These are phyloP conservation scores for Prillingera fragicola DNA, from an alignment of 1,284 basidiomycete genomes.

Conservation along the genomic window DNA sequence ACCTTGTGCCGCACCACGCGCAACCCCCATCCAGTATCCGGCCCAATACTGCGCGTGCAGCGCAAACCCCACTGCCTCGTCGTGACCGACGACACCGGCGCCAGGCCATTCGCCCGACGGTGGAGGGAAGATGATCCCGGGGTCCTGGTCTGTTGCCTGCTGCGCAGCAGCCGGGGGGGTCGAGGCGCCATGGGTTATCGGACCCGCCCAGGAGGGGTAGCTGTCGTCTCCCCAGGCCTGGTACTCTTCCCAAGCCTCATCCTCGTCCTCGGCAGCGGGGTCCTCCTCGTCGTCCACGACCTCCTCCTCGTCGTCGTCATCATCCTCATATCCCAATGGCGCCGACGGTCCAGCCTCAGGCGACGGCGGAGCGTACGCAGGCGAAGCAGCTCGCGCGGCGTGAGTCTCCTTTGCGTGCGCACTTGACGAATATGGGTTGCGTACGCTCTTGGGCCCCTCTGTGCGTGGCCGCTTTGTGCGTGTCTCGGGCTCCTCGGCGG, in stretches of 20 bases:
- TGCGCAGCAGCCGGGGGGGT: too few species aligned
- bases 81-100: conserved; percentile 9
- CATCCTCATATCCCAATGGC: too few species aligned
- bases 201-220: too few species aligned
- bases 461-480: neutral
- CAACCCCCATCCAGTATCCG: conserved; percentile 46
- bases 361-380: conserved; percentile 15
- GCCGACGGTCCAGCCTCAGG: too few species aligned
- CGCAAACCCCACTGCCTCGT: conserved; percentile 37
- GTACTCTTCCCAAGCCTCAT: conserved; percentile 1
- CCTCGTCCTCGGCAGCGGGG: neutral
- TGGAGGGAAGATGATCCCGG: conserved; percentile 13
- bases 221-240: neutral
- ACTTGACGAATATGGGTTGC: conserved; percentile 4
- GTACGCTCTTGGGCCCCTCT: neutral
- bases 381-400: conserved; percentile 2
- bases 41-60: conserved; percentile 46
- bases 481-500: neutral
- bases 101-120: conserved; percentile 12
- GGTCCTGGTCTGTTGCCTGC: neutral
- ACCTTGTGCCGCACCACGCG: conserved; percentile 16
- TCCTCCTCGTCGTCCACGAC: conserved; percentile 2
- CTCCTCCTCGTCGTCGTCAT: neutral
- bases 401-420: neutral
- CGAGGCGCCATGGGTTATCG: too few species aligned